Conservation (phyloP, 345 rosid species). For the Citrus inodora region DNA sequence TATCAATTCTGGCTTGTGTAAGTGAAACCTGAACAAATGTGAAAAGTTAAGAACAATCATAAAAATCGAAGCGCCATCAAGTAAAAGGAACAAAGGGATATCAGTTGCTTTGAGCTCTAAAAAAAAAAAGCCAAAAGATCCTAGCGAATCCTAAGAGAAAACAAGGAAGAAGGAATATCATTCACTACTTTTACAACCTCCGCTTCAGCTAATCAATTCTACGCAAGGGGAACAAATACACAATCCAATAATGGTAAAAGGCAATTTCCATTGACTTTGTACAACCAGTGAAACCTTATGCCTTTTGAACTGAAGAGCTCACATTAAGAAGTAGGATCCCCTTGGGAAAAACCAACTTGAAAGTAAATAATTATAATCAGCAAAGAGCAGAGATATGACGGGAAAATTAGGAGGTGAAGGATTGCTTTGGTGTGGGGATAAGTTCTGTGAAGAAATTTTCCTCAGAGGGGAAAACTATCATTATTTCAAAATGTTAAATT, state of each 20-base stretch:
- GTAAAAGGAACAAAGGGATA: background rate
- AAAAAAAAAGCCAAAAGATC: background rate
- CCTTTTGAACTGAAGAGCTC: background rate
- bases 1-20: constrained; percentile 97
- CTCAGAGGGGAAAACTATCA: background rate
- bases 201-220: background rate
- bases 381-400: background rate
- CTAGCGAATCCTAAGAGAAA: background rate
- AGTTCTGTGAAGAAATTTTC: background rate
- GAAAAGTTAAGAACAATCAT: constrained; percentile 11
- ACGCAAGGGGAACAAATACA: background rate
- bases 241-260: background rate
- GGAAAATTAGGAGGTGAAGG: background rate
- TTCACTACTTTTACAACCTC: background rate
- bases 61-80: background rate
- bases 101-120: background rate
- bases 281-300: background rate
- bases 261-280: background rate
- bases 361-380: background rate
- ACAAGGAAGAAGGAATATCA: background rate
- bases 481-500: background rate
- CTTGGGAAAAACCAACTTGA: background rate
- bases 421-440: background rate
- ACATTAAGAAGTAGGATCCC: background rate
- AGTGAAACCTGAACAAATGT: constrained; percentile 76